Evolutionary conservation across 306 rosid genomes (phyloP).

Genomic region (Ormosia semicastrata): DNA sequence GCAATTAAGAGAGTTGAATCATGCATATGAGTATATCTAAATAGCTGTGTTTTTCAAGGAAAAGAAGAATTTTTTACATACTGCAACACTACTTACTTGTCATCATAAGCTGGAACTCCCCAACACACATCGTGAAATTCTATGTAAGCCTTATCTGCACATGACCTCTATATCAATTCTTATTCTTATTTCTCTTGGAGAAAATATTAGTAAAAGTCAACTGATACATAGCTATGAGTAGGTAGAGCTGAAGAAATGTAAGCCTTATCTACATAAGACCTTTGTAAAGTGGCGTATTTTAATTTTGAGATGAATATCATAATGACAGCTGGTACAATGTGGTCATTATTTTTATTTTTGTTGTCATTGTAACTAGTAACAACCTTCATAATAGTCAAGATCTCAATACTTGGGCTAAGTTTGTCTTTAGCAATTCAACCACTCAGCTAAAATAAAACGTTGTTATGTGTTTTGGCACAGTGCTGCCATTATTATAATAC

Average conservation of each 20-base stretch:
- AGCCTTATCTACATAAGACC: background rate
- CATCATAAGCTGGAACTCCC: constrained; percentile 95
- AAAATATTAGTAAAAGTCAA: background rate
- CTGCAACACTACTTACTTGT: constrained; percentile 49
- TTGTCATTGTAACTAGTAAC: background rate
- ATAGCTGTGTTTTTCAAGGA: background rate
- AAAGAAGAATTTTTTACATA: background rate
- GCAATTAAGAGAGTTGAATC: background rate
- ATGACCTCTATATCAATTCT: constrained; percentile 23
- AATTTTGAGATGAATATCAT: background rate
- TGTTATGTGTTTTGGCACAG: background rate
- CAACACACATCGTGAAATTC: constrained; percentile 96
- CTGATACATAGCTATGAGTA: background rate
- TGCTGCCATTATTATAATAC: background rate
- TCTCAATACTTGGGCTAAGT: background rate
- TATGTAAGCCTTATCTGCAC: constrained; percentile 78
- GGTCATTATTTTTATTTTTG: no score
- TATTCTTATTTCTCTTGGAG: background rate
- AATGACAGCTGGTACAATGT: background rate
- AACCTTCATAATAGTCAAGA: background rate
- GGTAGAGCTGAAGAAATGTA: background rate
- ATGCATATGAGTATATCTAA: background rate
- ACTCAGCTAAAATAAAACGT: background rate
- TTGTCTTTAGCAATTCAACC: background rate
- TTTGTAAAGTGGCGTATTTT: background rate